Base-by-base conservation (phyloP, 176 grass and related monocot species). In the Phragmites australis region DNA sequence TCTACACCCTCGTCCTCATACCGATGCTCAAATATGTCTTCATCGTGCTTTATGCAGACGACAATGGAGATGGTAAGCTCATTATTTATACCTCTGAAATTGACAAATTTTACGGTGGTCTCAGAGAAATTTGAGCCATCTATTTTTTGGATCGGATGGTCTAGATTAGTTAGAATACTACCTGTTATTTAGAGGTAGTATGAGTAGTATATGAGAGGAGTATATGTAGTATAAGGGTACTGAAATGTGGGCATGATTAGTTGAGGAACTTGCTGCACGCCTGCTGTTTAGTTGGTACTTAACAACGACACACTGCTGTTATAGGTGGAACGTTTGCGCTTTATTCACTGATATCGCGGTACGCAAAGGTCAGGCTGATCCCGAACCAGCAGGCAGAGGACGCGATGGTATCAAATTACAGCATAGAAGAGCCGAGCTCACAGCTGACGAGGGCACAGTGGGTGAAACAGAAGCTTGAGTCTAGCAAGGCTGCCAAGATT, bases 331-430 rank as follows among this genome's bases (percentile, higher is more conserved):
- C 93, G 26, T 97, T 93, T 63, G 93, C 90, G 1, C 65, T 97
- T 11, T 93, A 97, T 58, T 97, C 90, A 8, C 73, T 93, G 50
- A 89, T 97, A 77, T 97, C 87, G 0, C 58, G 90, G 42, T 81
- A 93, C 21, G 77, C 88, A 16, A 97, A 93, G 83, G 79, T 97
- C 54, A 51, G 83, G 42, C 52, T 91, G 40, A 75, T 93, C 57
- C 93, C 93, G 2, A 89, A 87, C 59, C 93, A 97, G 81, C 90
- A 97, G 46, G 82, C 72, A 16, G 93, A 97, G 59, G 93, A 93
- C 40, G 66, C 55, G 5, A 64, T 77, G 74, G 79, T 97, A 40
- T 97, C 93, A 1, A 93, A 90, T 63, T 97, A 87, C 43, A 58
- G 51, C 63, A 70, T 91, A 51, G 90, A 93, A 50, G 59, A 27